These are phyloP conservation scores for Russula sp. DNA, from an alignment of 768 basidiomycete genomes.

Conservation along the genomic window DNA sequence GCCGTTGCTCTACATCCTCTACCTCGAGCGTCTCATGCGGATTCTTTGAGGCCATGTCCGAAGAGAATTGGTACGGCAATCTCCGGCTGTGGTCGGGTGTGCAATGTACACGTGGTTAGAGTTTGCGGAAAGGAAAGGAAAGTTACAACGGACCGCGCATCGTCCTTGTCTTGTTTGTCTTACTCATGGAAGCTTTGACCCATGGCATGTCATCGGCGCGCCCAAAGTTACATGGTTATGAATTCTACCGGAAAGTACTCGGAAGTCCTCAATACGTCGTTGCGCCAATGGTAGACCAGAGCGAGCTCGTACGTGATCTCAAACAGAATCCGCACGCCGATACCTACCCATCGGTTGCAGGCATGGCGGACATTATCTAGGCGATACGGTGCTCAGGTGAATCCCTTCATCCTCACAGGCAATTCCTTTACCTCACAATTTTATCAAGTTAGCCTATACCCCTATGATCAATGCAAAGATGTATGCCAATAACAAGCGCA, in stretches of 20 bases:
- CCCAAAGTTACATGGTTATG: constrained; percentile 64
- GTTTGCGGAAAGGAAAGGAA: neutral
- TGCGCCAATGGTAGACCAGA: constrained; percentile 98
- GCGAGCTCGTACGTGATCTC: constrained; percentile 69
- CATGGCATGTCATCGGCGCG: neutral
- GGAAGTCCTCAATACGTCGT: constrained; percentile 86
- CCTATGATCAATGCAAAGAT: constrained; percentile 99
- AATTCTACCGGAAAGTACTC: constrained; percentile 74
- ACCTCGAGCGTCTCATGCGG: constrained; percentile 11
- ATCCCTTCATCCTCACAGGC: constrained; percentile 22
- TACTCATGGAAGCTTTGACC: constrained; percentile 5
- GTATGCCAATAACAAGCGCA: constrained; percentile 49
- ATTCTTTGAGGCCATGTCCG: constrained; percentile 2
- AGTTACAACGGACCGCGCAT: no score
- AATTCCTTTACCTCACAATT: constrained; percentile 18
- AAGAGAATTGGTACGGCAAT: no score
- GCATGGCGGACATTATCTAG: constrained; percentile 86
- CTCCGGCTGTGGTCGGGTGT: no score
- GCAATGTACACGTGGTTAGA: constrained; percentile 2
- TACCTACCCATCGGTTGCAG: constrained; percentile 35
- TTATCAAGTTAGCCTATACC: constrained; percentile 72
- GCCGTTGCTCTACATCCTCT: constrained; percentile 18
- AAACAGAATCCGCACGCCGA: neutral
- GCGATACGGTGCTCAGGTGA: constrained; percentile 74
- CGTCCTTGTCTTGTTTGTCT: no score